Percentiles rank a stretch among this genome's conserved stretches.
phyloP scores from a whole-genome alignment of 768 basidiomycete genomes.

The Kwoniella heveanensis region DNA sequence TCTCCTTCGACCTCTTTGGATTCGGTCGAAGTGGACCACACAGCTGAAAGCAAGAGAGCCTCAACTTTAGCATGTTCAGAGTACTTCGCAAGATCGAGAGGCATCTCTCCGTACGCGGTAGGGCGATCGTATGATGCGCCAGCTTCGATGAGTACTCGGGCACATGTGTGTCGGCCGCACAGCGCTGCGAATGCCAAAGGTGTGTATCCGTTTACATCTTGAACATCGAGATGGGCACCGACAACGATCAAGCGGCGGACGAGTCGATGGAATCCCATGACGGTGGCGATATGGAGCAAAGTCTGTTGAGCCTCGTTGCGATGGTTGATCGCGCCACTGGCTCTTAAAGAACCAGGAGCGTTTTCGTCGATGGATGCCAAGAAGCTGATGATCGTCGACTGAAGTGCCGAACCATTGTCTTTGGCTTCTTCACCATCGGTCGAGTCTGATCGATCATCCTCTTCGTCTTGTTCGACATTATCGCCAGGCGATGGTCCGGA shows the following conservation, averaged over 20 bases:
- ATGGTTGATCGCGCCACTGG: conserved; percentile 68
- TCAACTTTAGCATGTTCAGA: conserved; percentile 55
- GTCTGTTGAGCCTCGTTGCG: conserved; percentile 75
- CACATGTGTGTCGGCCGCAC: conserved; percentile 66
- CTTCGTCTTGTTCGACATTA: conserved; percentile 37
- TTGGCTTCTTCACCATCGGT: background rate
- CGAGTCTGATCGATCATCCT: conserved; percentile 14
- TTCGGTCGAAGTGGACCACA: conserved; percentile 39
- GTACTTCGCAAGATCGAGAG: conserved; percentile 56
- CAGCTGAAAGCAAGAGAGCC: conserved; percentile 47
- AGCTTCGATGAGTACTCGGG: conserved; percentile 68
- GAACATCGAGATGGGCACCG: conserved; percentile 74
- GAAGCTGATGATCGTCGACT: conserved; percentile 76
- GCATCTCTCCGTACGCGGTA: conserved; percentile 55
- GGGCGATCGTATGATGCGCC: conserved; percentile 67
- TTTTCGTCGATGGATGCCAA: conserved; percentile 71
- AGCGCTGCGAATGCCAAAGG: conserved; percentile 83
- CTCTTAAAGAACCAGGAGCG: conserved; percentile 59
- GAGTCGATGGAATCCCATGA: conserved; percentile 74
- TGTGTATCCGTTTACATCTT: conserved; percentile 88
- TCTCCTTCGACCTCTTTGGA: conserved; percentile 12
- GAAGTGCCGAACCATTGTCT: conserved; percentile 61
- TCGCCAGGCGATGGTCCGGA: conserved; percentile 47
- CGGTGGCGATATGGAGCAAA: conserved; percentile 80
- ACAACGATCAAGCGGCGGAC: conserved; percentile 71